These are phyloP conservation scores for Datisca glomerata DNA, from an alignment of 306 rosid species.

Conservation along the genomic window DNA sequence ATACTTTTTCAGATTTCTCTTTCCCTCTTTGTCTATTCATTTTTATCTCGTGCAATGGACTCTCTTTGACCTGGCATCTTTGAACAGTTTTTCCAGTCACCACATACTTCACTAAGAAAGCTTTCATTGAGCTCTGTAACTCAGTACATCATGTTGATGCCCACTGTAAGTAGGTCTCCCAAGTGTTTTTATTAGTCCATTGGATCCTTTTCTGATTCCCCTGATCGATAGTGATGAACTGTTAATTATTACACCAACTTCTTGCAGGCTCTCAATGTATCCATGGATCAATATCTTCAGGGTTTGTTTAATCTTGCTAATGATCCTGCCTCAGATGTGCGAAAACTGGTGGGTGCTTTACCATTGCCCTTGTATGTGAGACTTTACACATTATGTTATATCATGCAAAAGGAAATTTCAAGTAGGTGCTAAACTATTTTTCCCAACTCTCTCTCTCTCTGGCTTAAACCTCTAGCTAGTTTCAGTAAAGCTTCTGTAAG, in stretches of 20 bases:
- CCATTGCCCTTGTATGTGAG: too few species aligned
- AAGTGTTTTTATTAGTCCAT: slow-evolving; percentile 9
- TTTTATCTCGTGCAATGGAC: not conserved
- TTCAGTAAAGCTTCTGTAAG: too few species aligned
- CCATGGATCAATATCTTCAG: slow-evolving; percentile 95
- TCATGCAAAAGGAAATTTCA: too few species aligned
- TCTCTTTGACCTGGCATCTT: slow-evolving; percentile 7
- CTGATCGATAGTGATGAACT: too few species aligned
- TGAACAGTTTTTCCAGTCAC: slow-evolving; percentile 82
- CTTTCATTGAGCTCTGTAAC: slow-evolving; percentile 91
- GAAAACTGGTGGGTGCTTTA: slow-evolving; percentile 68
- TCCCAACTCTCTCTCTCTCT: too few species aligned
- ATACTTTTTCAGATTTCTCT: slow-evolving; percentile 1
- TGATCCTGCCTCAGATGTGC: slow-evolving; percentile 71
- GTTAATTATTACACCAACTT: too few species aligned
- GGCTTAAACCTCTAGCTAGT: too few species aligned
- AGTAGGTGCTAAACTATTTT: too few species aligned
- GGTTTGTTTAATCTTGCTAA: slow-evolving; percentile 84
- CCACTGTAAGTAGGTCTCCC: slow-evolving; percentile 52
- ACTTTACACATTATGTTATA: too few species aligned
- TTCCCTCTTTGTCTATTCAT: not conserved
- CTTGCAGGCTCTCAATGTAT: slow-evolving; percentile 51
- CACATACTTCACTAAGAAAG: slow-evolving; percentile 74
- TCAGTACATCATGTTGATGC: slow-evolving; percentile 94
- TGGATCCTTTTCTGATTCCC: slow-evolving; percentile 12